Percentiles rank a stretch among this genome's conserved stretches.
phyloP scores from a whole-genome alignment of 768 basidiomycete species.

The Termitomyces sp. region DNA sequence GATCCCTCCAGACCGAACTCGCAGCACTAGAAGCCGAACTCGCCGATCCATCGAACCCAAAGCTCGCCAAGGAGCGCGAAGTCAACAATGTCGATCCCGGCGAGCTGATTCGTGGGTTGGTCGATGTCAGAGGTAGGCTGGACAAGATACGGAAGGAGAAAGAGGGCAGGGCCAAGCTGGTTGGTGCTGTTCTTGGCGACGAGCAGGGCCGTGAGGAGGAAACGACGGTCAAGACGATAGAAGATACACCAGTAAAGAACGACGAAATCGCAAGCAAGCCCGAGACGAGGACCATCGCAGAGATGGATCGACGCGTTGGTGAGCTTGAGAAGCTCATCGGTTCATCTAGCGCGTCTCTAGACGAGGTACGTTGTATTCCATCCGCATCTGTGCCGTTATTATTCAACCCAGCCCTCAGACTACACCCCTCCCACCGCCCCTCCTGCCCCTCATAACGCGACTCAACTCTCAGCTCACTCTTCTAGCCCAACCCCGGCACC shows the following conservation, averaged over 20 bases:
- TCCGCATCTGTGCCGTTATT: neutral
- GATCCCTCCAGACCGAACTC: conserved; percentile 71
- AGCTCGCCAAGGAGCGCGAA: conserved; percentile 52
- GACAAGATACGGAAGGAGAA: conserved; percentile 61
- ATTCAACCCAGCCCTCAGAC: conserved; percentile 35
- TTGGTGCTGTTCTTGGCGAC: conserved; percentile 49
- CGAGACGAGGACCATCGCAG: conserved; percentile 49
- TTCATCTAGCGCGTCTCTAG: conserved; percentile 68
- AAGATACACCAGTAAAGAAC: conserved; percentile 3
- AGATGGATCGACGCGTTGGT: conserved; percentile 80
- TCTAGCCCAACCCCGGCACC: conserved; percentile 91
- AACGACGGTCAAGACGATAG: conserved; percentile 7
- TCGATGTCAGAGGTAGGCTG: conserved; percentile 65
- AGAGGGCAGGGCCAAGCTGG: conserved; percentile 60
- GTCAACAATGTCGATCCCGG: conserved; percentile 64
- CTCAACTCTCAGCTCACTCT: conserved; percentile 83
- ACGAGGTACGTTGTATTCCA: conserved; percentile 55
- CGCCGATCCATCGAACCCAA: conserved; percentile 73
- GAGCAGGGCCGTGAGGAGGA: conserved; percentile 15
- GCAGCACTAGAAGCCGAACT: conserved; percentile 75
- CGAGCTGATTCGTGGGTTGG: conserved; percentile 69
- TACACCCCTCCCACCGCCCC: conserved; percentile 68
- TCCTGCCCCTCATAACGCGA: conserved; percentile 76
- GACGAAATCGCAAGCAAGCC: conserved; percentile 22
- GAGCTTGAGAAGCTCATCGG: conserved; percentile 82